Conservation (phyloP, 1,284 basidiomycete species). For the Sanguinoderma infundibulare region DNA sequence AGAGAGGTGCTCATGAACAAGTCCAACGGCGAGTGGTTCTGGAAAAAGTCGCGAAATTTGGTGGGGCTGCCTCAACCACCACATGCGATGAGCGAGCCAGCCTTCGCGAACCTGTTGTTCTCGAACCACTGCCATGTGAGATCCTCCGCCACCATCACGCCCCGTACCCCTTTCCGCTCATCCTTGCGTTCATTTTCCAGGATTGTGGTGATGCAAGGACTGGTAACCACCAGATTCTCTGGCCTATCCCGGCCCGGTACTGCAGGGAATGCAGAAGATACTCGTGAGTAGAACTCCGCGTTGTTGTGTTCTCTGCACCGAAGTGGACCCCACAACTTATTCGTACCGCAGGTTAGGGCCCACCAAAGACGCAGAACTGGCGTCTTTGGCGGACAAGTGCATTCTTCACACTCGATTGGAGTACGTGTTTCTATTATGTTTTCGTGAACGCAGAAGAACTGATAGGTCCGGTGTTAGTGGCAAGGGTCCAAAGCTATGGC, state of each 20-base stretch:
- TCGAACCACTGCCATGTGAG: constrained; percentile 27
- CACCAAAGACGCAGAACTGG: background rate
- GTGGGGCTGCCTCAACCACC: background rate
- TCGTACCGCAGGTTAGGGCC: background rate
- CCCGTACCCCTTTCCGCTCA: background rate
- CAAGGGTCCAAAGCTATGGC: background rate
- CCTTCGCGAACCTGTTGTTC: constrained; percentile 31
- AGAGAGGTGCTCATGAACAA: too few relatives aligned
- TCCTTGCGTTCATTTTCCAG: background rate
- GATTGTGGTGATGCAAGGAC: background rate
- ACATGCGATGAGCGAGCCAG: constrained; percentile 31
- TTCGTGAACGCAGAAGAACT: background rate
- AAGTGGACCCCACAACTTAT: background rate
- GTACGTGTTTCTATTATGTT: background rate
- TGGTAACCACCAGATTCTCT: background rate
- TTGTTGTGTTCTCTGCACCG: background rate
- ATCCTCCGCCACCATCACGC: background rate
- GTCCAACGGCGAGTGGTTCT: too few relatives aligned
- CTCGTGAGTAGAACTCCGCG: background rate
- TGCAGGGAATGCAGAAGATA: background rate
- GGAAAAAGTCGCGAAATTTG: background rate
- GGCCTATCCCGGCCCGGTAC: background rate
- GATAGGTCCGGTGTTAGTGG: background rate
- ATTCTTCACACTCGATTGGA: background rate
- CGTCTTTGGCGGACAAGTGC: too few relatives aligned